These are phyloP conservation scores for Saccharomyces jurei DNA, from an alignment of 805 yeast species.

Conservation along the genomic window DNA sequence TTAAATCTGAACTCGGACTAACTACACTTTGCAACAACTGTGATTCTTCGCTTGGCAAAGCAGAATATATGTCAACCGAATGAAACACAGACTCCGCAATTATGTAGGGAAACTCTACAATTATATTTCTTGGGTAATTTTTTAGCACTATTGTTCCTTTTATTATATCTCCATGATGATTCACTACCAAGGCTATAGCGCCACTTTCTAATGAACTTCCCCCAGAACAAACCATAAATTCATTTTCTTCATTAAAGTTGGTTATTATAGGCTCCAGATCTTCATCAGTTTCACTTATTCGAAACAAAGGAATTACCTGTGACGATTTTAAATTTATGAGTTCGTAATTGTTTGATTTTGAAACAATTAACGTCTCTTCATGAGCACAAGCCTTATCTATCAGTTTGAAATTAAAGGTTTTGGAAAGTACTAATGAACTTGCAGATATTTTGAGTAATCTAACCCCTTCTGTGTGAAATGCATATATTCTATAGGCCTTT, in stretches of 20 bases:
- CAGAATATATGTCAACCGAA: background rate
- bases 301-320: slow-evolving; percentile 19
- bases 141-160: slow-evolving; percentile 26
- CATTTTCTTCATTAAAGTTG: slow-evolving; percentile 8
- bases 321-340: slow-evolving; percentile 14
- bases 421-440: slow-evolving; percentile 4
- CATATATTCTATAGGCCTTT: slow-evolving; percentile 11
- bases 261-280: slow-evolving; percentile 20
- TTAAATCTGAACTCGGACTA: background rate
- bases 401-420: slow-evolving; percentile 8
- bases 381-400: slow-evolving; percentile 13
- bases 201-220: slow-evolving; percentile 20
- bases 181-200: slow-evolving; percentile 27
- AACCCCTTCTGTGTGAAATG: slow-evolving; percentile 11
- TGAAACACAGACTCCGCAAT: slow-evolving; percentile 12
- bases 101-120: slow-evolving; percentile 21
- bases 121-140: slow-evolving; percentile 18
- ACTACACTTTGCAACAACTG: slow-evolving; percentile 10
- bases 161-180: slow-evolving; percentile 26
- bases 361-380: slow-evolving; percentile 15
- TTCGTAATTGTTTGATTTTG: slow-evolving; percentile 21
- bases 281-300: slow-evolving; percentile 21
- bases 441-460: slow-evolving; percentile 9
- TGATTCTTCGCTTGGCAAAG: slow-evolving; percentile 1
- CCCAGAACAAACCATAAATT: slow-evolving; percentile 25